Base-by-base conservation (phyloP, 768 basidiomycete genomes). In the Coprinellus aureogranulatus region DNA sequence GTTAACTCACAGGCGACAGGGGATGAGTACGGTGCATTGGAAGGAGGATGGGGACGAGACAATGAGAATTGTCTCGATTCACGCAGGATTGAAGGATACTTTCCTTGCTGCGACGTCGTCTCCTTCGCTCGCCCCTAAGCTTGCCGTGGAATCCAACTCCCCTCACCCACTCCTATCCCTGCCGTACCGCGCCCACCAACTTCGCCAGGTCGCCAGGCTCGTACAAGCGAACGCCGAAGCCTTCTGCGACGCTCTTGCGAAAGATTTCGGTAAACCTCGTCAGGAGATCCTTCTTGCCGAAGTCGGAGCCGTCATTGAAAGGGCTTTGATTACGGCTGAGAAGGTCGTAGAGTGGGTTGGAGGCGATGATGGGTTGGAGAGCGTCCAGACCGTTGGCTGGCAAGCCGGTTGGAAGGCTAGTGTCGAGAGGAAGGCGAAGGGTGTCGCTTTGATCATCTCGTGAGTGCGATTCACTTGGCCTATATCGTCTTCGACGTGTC, bases 141-240 rank as follows among this genome's bases (percentile, higher is more conserved):
- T 34, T n/a, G n/a, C n/a, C 34, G 14, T 6, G 34, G 6, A 6
- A 14, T 56, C 55, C 30, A 56, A 26, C 4, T n/a, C 22, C 22
- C 56, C 56, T 23, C 50, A 25, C 51, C 57, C 57, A 8, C 50
- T 53, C 41, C 44, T 52, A n/a, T 71, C 83, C 2, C 62, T 90
- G 39, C 68, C 70, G 58, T 90, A 81, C 79, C 80, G 90, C 16
- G 80, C 81, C 54, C 76, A 81, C 46, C 90, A 92, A 61, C 77
- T 91, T 42, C 73, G 76, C 44, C 84, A 86, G 61, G 76, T 90
- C 30, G 85, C 82, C 25, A 81, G 77, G 23, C 70, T 89, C 70
- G 69, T 78, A 23, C 82, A 88, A 61, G 83, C 88, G n/a, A 86
- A 91, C 68, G 63, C 73, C 3, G 75, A 83, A 3, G 77, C 72